phyloP scores from a whole-genome alignment of 495 filamentous ascomycete species.

The Aspergillus haitiensis region DNA sequence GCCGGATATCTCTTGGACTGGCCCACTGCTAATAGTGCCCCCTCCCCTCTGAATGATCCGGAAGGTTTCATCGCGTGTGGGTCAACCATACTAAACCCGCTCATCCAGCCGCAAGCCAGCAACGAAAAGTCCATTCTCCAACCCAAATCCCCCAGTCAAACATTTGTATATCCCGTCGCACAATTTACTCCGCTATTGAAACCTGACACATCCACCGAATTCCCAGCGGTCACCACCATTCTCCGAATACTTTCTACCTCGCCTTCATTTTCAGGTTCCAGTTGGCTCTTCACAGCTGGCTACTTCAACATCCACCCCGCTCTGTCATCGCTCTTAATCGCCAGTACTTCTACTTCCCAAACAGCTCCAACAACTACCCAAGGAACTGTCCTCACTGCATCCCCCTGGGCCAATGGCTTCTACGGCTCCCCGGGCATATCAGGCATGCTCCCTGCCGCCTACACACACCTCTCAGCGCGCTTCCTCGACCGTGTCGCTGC shows the following conservation, averaged over 20 bases:
- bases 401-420: conserved; percentile 93
- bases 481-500: conserved; percentile 73
- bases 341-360: conserved; percentile 47
- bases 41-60: conserved; percentile 69
- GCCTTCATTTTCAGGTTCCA: conserved; percentile 61
- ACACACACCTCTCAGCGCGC: conserved; percentile 78
- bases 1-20: conserved; percentile 74
- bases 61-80: conserved; percentile 66
- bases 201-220: conserved; percentile 82
- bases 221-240: conserved; percentile 72
- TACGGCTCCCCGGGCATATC: conserved; percentile 85
- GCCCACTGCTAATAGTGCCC: conserved; percentile 72
- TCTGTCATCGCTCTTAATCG: conserved; percentile 74
- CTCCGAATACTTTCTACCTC: conserved; percentile 60
- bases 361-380: conserved; percentile 42
- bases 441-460: conserved; percentile 86
- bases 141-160: conserved; percentile 51
- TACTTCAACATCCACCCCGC: conserved; percentile 95
- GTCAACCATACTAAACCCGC: conserved; percentile 59
- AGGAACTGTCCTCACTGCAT: conserved; percentile 90
- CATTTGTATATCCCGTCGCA: conserved; percentile 76
- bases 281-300: conserved; percentile 94
- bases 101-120: conserved; percentile 56
- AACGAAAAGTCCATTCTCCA: conserved; percentile 34
- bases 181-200: conserved; percentile 82